Conservation (phyloP, 2,329 filamentous ascomycete genomes). For the Fusarium marasasianum region DNA sequence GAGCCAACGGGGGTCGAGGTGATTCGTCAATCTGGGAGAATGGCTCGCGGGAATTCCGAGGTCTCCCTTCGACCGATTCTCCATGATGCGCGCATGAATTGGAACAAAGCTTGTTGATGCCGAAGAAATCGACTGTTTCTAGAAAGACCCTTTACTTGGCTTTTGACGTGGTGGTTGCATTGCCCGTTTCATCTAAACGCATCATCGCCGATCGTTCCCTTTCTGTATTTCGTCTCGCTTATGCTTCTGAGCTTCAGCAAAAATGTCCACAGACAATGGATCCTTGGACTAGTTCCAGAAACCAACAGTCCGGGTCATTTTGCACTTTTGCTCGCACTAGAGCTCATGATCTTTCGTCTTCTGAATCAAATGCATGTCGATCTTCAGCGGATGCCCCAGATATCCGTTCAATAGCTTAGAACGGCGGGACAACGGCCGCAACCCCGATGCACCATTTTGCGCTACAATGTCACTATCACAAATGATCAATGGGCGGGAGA, state of each 20-base stretch:
- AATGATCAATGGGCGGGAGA: constrained; percentile 6
- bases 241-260: background rate
- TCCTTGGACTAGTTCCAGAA: background rate
- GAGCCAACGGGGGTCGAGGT: background rate
- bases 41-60: constrained; percentile 12
- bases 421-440: background rate
- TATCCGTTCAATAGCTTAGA: background rate
- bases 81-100: background rate
- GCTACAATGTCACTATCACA: background rate
- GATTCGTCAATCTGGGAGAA: constrained; percentile 1
- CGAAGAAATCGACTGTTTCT: background rate
- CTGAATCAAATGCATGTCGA: background rate
- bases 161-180: background rate
- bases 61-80: constrained; percentile 15
- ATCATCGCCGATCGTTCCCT: background rate
- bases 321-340: background rate
- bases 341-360: background rate
- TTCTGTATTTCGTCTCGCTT: background rate
- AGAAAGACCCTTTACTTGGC: background rate
- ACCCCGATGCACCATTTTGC: background rate
- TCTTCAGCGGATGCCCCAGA: background rate
- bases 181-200: background rate
- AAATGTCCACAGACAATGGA: background rate
- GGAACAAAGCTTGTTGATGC: background rate
- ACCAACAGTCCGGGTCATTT: background rate